These are phyloP conservation scores for Sporopachydermia lactativora DNA, from an alignment of 805 yeast genomes.

Conservation along the genomic window DNA sequence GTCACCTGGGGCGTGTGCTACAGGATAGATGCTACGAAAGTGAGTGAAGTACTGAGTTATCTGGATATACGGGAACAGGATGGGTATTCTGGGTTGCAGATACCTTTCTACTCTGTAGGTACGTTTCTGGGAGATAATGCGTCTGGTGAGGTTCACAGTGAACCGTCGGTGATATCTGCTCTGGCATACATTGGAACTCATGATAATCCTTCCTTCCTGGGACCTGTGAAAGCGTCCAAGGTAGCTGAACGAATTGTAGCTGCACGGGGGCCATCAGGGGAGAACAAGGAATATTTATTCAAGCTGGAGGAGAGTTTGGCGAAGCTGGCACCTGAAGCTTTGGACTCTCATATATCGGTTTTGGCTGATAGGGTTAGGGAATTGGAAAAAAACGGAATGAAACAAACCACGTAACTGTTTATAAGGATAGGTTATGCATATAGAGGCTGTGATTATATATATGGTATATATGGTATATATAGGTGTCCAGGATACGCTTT, in stretches of 20 bases:
- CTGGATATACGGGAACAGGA: constrained; percentile 79
- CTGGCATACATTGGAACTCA: constrained; percentile 73
- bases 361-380: constrained; percentile 19
- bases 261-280: constrained; percentile 70
- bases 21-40: constrained; percentile 54
- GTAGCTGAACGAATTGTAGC: constrained; percentile 49
- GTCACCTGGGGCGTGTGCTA: constrained; percentile 75
- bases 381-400: too few relatives aligned
- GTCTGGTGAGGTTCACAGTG: constrained; percentile 14
- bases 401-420: too few relatives aligned
- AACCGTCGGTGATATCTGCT: constrained; percentile 30
- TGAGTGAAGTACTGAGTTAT: constrained; percentile 46
- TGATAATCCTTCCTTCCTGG: constrained; percentile 70
- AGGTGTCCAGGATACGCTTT: too few relatives aligned
- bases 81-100: constrained; percentile 62
- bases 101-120: constrained; percentile 42
- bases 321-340: constrained; percentile 22
- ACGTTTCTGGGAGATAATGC: constrained; percentile 5
- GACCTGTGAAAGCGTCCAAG: constrained; percentile 49
- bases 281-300: constrained; percentile 56
- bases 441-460: too few relatives aligned
- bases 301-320: constrained; percentile 36
- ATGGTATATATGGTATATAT: too few relatives aligned
- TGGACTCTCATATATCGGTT: constrained; percentile 30
- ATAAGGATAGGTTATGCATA: too few relatives aligned